Evolutionary conservation across 768 basidiomycete species (phyloP).

Genomic region (Amanita inopinata): DNA sequence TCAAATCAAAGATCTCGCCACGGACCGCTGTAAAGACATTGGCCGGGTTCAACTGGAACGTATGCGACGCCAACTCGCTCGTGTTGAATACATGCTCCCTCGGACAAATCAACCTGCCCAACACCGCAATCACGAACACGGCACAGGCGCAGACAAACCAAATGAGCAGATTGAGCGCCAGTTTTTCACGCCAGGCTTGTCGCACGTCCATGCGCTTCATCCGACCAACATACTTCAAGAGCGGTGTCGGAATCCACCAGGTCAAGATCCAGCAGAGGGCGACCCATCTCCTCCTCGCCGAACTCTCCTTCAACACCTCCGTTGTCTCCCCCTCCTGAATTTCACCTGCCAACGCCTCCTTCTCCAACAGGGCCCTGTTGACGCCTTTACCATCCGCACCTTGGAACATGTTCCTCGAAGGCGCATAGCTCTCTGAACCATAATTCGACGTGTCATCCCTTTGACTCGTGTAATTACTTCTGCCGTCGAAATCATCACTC

Average conservation of each 20-base stretch:
- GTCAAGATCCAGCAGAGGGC: constrained; percentile 82
- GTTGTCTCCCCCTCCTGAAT: constrained; percentile 82
- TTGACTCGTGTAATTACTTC: constrained; percentile 68
- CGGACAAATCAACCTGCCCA: constrained; percentile 88
- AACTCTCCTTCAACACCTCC: constrained; percentile 77
- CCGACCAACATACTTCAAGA: constrained; percentile 64
- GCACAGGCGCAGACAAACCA: constrained; percentile 89
- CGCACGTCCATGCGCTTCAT: constrained; percentile 94
- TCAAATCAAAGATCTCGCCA: constrained; percentile 92
- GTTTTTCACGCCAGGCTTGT: constrained; percentile 97
- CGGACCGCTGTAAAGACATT: constrained; percentile 78
- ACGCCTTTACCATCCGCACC: constrained; percentile 56
- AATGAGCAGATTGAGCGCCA: constrained; percentile 90
- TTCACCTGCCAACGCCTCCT: constrained; percentile 79
- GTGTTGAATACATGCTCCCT: constrained; percentile 85
- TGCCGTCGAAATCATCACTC: constrained; percentile 73
- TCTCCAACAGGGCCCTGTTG: constrained; percentile 30
- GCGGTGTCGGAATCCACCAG: constrained; percentile 77
- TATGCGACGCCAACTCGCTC: constrained; percentile 68
- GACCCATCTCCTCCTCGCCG: constrained; percentile 82
- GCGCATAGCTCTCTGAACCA: constrained; percentile 90
- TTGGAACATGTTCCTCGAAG: constrained; percentile 93
- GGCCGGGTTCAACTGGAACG: constrained; percentile 49
- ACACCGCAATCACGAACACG: constrained; percentile 85
- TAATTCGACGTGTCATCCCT: constrained; percentile 78